phyloP scores from a whole-genome alignment of 2,329 filamentous ascomycete genomes.

The Ophiostoma tasmaniense region DNA sequence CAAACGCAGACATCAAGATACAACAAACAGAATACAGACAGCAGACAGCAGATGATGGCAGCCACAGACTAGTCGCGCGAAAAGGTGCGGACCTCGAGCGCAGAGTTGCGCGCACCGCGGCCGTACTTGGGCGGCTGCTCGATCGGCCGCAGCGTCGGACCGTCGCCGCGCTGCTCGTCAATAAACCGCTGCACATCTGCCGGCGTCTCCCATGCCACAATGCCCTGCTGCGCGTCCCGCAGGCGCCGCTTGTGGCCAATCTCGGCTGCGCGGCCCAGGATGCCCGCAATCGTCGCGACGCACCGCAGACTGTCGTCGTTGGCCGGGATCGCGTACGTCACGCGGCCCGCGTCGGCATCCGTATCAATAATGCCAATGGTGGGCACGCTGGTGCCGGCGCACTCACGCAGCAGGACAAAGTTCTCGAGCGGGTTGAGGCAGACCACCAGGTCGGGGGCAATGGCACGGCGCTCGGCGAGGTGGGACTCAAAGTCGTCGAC shows the following conservation, averaged over 20 bases:
- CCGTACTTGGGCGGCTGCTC: neutral
- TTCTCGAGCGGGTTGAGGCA: constrained; percentile 92
- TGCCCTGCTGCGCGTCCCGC: constrained; percentile 51
- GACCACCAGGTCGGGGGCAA: constrained; percentile 84
- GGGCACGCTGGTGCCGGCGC: constrained; percentile 75
- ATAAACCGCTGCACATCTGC: constrained; percentile 9
- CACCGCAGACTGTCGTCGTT: constrained; percentile 92
- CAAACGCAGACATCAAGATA: neutral
- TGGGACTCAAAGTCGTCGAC: constrained; percentile 55
- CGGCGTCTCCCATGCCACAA: constrained; percentile 50
- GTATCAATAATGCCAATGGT: constrained; percentile 95
- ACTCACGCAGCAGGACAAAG: constrained; percentile 82
- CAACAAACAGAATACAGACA: neutral
- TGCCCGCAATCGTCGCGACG: constrained; percentile 71
- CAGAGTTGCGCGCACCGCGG: neutral
- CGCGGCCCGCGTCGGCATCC: constrained; percentile 82
- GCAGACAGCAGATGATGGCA: neutral
- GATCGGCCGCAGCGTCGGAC: constrained; percentile 2
- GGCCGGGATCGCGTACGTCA: constrained; percentile 92
- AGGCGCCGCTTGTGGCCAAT: constrained; percentile 62
- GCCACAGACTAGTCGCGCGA: neutral
- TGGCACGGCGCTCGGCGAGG: constrained; percentile 51
- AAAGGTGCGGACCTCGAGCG: neutral
- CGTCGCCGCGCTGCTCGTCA: constrained; percentile 3
- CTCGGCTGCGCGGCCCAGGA: constrained; percentile 77